Conservation (phyloP, 768 basidiomycete genomes). For the Phaeotremella fagi region DNA sequence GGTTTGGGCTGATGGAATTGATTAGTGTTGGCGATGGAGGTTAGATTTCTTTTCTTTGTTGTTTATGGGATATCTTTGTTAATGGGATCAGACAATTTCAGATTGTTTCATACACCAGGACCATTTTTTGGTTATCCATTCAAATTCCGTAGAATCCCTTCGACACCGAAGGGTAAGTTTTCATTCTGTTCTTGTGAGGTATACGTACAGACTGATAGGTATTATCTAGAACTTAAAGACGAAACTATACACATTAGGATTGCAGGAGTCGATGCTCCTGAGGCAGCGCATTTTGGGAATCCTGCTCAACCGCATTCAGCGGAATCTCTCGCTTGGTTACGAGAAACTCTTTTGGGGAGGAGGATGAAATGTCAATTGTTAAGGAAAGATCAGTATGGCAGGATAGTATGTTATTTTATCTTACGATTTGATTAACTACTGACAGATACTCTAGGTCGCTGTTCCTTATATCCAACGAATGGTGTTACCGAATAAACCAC, state of each 20-base stretch:
- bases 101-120: conserved; percentile 77
- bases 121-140: conserved; percentile 70
- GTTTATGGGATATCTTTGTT: conserved; percentile 65
- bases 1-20: background rate
- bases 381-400: conserved; percentile 73
- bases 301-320: conserved; percentile 66
- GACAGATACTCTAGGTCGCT: conserved; percentile 57
- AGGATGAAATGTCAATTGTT: conserved; percentile 67
- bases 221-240: conserved; percentile 61
- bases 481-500: conserved; percentile 58
- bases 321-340: conserved; percentile 66
- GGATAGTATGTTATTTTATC: conserved; percentile 58
- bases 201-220: too few relatives aligned
- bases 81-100: conserved; percentile 81
- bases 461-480: conserved; percentile 58
- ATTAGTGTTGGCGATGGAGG: conserved; percentile 5
- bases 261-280: conserved; percentile 88
- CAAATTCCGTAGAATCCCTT: conserved; percentile 64
- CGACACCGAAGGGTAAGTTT: conserved; percentile 55
- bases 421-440: background rate
- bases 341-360: conserved; percentile 37
- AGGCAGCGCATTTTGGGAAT: conserved; percentile 80
- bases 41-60: conserved; percentile 18
- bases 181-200: too few relatives aligned
- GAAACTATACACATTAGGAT: conserved; percentile 83